Base-by-base conservation (phyloP, 176 grass and related monocot genomes). In the Aegilops sharonensis region DNA sequence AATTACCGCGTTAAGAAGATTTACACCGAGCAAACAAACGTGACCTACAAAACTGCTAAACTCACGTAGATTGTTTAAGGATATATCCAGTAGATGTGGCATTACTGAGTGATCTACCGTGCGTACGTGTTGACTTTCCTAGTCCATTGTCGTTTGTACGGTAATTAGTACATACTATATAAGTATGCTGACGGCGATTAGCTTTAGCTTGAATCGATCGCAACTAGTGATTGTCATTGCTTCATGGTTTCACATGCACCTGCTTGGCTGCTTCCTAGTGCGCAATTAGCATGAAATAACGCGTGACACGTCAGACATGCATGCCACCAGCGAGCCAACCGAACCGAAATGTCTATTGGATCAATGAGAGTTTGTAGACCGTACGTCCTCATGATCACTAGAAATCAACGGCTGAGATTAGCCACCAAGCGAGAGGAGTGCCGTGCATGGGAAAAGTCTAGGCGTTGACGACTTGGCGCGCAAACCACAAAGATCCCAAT, bases 221-320 rank as follows among this genome's bases (percentile, higher is more conserved):
- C 18, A 21, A 21, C 17, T 18, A 57, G 54, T 57, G 54, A 57
- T 20, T 57, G 54, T 84, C 87, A n/a, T 89, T 54, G 75, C 11
- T 13, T 47, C 42, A 45, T 45, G 42, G 11, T 47, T 12, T 12
- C 87, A 89, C 81, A 48, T 50, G 6, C 72, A 84, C 60, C 32
- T 75, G 30, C 75, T 43, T 24, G 37, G 9, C 40, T 10, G 40
- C 45, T 48, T 48, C 54, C 62, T 75, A 80, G 2, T 72, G 2
- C 2, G 56, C 20, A 77, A 77, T 68, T 24, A 9, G 4, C 30
- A 42, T 23, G 35, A 42, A n/a, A 21, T n/a, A n/a, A 70, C 17
- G 17, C 67, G 67, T 13, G 37, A 72, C 27, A 52, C 17, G 25
- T 68, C 63, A 68, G 14, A 13, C 62, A 12, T 47, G 42, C 68